Base-by-base conservation (phyloP, 2,329 filamentous ascomycete species). In the Alternaria ventricosa region DNA sequence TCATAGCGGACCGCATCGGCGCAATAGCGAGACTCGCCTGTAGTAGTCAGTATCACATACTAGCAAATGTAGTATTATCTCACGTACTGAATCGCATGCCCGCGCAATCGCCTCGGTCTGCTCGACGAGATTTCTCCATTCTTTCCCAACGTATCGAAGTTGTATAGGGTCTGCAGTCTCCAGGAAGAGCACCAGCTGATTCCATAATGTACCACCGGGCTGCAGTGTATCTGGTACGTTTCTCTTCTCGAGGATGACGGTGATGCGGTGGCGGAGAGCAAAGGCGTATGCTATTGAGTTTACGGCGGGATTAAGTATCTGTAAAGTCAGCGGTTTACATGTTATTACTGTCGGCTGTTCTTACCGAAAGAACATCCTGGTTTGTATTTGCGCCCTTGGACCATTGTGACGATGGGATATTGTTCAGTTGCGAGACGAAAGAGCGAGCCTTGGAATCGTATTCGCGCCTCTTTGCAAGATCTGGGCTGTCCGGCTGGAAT, bases 201-300 rank as follows among this genome's bases (percentile, higher is more conserved):
- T 79, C 86, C 86, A 89, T 60, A 88, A 63, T 7, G 74, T 65
- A 7, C 82, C 81, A 1, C 81, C 80, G 3, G 84, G 85, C 55
- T 72, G 71, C 8, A 86, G 71, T 43, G 80, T 72, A 8, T 82
- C 79, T 8, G 81, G 75, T 6, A 81, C 69, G 30, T 69, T 68
- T 60, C 77, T 80, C 75, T 69, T 81, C 76, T 71, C 81, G 74
- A 30, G 72, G 33, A 45, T 64, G 25, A 63, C 75, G 43, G 80
- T 75, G 60, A 88, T 82, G 64, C 85, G 83, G 30, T 83, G 81
- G 50, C 82, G 76, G 41, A 91, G 81, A 50, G 86, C 81, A 65
- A 83, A 84, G 54, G 88, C 79, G 76, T 89, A 91, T 9, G 87
- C 82, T 65, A 90, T 82, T 18, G 87, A 86, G 74, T 91, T 87